These are phyloP conservation scores for Candida incommunis DNA, from an alignment of 805 yeast genomes.

Conservation along the genomic window DNA sequence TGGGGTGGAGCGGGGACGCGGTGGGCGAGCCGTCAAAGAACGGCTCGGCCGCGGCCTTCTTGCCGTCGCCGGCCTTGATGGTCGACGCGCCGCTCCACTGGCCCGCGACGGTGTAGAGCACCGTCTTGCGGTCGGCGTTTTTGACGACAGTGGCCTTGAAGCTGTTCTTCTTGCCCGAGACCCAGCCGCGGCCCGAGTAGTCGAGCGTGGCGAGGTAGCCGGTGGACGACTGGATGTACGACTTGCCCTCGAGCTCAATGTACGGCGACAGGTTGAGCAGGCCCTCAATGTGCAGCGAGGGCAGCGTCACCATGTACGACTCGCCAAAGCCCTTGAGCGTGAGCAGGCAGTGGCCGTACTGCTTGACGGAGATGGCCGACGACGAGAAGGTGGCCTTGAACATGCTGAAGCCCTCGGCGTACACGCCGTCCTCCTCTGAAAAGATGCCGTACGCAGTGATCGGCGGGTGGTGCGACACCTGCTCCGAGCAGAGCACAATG, in stretches of 20 bases:
- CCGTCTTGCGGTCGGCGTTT: slow-evolving; percentile 36
- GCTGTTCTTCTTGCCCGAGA: slow-evolving; percentile 85
- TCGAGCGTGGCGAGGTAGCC: slow-evolving; percentile 67
- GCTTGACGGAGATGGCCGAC: slow-evolving; percentile 71
- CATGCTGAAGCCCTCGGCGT: slow-evolving; percentile 80
- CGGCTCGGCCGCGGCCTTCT: slow-evolving; percentile 21
- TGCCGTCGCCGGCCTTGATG: slow-evolving; percentile 43
- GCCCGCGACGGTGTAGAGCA: slow-evolving; percentile 69
- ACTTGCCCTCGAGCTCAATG: slow-evolving; percentile 82
- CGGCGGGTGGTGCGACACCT: slow-evolving; percentile 96
- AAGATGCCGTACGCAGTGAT: slow-evolving; percentile 81
- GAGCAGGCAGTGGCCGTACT: slow-evolving; percentile 79
- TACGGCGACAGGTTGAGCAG: slow-evolving; percentile 81
- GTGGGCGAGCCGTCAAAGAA: slow-evolving; percentile 20
- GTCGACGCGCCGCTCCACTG: slow-evolving; percentile 60
- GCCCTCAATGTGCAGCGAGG: slow-evolving; percentile 92
- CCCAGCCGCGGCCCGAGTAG: slow-evolving; percentile 86
- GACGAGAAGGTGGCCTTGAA: slow-evolving; percentile 73
- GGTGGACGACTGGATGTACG: slow-evolving; percentile 68
- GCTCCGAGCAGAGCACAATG: slow-evolving; percentile 72
- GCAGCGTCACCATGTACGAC: slow-evolving; percentile 68
- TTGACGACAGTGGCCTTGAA: slow-evolving; percentile 73
- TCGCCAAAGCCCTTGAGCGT: slow-evolving; percentile 38
- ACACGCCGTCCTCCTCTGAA: slow-evolving; percentile 55
- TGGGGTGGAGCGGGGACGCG: slow-evolving; percentile 29